Percentiles rank a stretch among this genome's conserved stretches.
These are phyloP conservation scores for Zostera marina DNA, from an alignment of 116 monocot species.

Conservation along the genomic window DNA sequence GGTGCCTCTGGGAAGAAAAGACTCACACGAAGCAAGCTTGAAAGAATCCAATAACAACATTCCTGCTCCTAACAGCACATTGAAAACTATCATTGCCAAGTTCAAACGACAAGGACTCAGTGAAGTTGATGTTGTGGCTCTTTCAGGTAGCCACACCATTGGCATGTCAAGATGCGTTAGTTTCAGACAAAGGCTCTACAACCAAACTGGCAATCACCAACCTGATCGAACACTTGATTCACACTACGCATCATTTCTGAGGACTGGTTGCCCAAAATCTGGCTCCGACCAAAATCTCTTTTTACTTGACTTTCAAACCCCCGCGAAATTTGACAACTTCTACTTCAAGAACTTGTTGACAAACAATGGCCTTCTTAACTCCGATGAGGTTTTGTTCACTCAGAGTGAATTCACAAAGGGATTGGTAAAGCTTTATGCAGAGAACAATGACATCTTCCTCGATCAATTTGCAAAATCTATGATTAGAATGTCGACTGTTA, in stretches of 20 bases:
- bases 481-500: slow-evolving; percentile 65
- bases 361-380: slow-evolving; percentile 38
- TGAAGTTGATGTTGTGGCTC: slow-evolving; percentile 37
- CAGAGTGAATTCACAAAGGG: slow-evolving; percentile 20
- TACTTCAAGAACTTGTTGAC: slow-evolving; percentile 62
- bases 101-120: slow-evolving; percentile 55
- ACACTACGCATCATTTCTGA: slow-evolving; percentile 25
- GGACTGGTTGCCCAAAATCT: slow-evolving; percentile 33
- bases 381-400: slow-evolving; percentile 44
- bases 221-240: slow-evolving; percentile 29
- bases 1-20: slow-evolving; percentile 70
- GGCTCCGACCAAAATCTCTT: slow-evolving; percentile 69
- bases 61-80: slow-evolving; percentile 48
- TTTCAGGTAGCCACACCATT: slow-evolving; percentile 59
- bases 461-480: slow-evolving; percentile 59
- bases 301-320: slow-evolving; percentile 33
- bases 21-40: slow-evolving; percentile 52
- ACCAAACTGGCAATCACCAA: slow-evolving; percentile 41
- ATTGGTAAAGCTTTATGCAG: slow-evolving; percentile 46
- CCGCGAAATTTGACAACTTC: slow-evolving; percentile 51
- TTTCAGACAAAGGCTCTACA: slow-evolving; percentile 62
- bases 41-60: slow-evolving; percentile 50
- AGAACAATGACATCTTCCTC: slow-evolving; percentile 31
- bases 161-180: slow-evolving; percentile 57
- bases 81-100: slow-evolving; percentile 55